Percentiles rank a stretch among this genome's conserved stretches.
phyloP scores from a whole-genome alignment of 2,329 filamentous ascomycete species.

The Tolypocladium amazonense region DNA sequence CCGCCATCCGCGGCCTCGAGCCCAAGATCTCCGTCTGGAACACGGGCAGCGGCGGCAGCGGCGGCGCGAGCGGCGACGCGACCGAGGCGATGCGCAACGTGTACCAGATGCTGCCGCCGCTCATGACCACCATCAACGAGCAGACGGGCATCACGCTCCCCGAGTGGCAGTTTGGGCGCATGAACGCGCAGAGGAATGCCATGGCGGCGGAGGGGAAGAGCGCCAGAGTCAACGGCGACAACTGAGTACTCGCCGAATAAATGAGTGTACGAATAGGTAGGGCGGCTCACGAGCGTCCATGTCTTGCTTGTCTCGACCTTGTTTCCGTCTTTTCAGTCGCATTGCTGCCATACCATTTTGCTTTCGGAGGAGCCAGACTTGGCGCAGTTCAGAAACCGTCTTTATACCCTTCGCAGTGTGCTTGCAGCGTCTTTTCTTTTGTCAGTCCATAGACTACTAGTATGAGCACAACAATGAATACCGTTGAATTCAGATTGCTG shows the following conservation, averaged over 20 bases:
- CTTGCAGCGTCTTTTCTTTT: not conserved
- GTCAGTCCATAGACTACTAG: not conserved
- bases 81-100: constrained; percentile 59
- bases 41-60: constrained; percentile 46
- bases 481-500: not conserved
- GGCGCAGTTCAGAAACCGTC: not conserved
- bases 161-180: constrained; percentile 56
- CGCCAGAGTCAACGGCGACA: constrained; percentile 6
- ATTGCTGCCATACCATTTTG: not conserved
- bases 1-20: constrained; percentile 64
- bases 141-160: constrained; percentile 78
- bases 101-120: constrained; percentile 73
- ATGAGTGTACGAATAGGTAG: not conserved
- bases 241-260: not conserved
- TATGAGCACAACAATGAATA: not conserved
- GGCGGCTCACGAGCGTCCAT: not conserved
- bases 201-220: constrained; percentile 9
- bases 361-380: not conserved
- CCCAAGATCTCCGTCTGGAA: constrained; percentile 92
- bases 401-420: not conserved
- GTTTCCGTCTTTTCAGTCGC: not conserved
- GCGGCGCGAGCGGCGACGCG: constrained; percentile 37
- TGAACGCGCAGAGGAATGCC: constrained; percentile 24
- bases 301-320: not conserved
- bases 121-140: constrained; percentile 78